Conservation (phyloP, 1,284 basidiomycete species). For the Inonotus hispidus region DNA sequence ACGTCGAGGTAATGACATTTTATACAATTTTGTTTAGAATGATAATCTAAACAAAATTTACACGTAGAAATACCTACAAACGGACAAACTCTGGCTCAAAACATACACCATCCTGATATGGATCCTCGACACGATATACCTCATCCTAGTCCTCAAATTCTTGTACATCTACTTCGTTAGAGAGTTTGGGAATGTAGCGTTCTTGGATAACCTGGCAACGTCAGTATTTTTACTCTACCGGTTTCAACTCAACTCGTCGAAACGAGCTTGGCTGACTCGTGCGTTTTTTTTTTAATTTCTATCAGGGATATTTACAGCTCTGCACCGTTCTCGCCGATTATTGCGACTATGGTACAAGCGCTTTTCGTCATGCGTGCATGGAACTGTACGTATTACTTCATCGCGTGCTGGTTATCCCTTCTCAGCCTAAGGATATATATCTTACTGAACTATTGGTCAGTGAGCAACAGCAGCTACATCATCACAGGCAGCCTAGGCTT, state of each 20-base stretch:
- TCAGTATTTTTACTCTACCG: background rate
- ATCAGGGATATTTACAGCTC: background rate
- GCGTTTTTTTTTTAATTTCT: background rate
- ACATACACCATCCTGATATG: constrained; percentile 1
- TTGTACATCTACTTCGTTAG: constrained; percentile 13
- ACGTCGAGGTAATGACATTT: constrained; percentile 4
- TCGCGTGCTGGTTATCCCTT: too few species aligned
- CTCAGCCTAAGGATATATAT: background rate
- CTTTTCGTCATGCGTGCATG: constrained; percentile 7
- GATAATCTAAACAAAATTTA: too few species aligned
- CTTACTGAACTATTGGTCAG: background rate
- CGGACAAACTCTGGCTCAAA: constrained; percentile 5
- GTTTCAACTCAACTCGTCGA: too few species aligned
- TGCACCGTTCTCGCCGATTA: background rate
- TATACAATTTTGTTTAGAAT: too few species aligned
- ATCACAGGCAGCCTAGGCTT: constrained; percentile 1
- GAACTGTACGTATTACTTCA: background rate
- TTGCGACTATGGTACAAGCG: background rate
- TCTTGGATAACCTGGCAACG: background rate
- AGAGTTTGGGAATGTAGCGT: constrained; percentile 1
- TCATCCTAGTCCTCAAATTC: constrained; percentile 8
- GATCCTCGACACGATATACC: constrained; percentile 13
- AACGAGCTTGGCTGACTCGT: background rate
- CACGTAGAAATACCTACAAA: constrained; percentile 10
- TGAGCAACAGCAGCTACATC: constrained; percentile 8